phyloP scores from a whole-genome alignment of 805 yeast species.

The Ogataea chonburiensis region DNA sequence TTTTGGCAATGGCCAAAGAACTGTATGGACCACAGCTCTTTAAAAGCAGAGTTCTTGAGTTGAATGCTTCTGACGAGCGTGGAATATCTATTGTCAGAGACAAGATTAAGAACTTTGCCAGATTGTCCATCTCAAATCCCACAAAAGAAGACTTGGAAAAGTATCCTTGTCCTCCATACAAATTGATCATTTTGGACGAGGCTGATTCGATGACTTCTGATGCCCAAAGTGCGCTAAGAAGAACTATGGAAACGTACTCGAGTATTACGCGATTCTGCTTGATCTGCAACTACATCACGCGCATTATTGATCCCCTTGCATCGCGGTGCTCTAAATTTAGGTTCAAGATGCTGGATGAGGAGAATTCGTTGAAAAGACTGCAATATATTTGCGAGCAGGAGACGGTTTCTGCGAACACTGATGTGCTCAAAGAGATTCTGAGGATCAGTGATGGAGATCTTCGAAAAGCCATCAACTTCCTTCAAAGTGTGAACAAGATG shows the following conservation, averaged over 20 bases:
- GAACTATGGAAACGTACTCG: constrained; percentile 92
- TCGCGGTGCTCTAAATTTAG: constrained; percentile 95
- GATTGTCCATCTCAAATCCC: constrained; percentile 81
- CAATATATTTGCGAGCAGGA: constrained; percentile 57
- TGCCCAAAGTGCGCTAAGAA: constrained; percentile 91
- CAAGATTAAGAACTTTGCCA: constrained; percentile 82
- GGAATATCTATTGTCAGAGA: constrained; percentile 87
- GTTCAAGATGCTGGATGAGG: constrained; percentile 72
- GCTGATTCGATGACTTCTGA: constrained; percentile 98
- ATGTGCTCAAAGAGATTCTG: constrained; percentile 63
- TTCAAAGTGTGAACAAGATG: constrained; percentile 78
- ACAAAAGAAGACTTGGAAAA: constrained; percentile 60
- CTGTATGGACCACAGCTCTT: constrained; percentile 71
- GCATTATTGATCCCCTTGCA: constrained; percentile 95
- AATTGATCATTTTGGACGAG: constrained; percentile 87
- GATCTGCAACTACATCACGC: constrained; percentile 93
- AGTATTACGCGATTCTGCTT: constrained; percentile 89
- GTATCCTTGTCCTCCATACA: constrained; percentile 96
- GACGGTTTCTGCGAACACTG: constrained; percentile 40
- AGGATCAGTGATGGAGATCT: constrained; percentile 85
- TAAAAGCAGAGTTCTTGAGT: constrained; percentile 71
- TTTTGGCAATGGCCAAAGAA: constrained; percentile 77
- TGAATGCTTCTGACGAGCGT: constrained; percentile 89
- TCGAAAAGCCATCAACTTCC: constrained; percentile 85
- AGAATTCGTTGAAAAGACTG: constrained; percentile 68